Conservation (phyloP, 305 asterid species). For the Solanum hybrid region DNA sequence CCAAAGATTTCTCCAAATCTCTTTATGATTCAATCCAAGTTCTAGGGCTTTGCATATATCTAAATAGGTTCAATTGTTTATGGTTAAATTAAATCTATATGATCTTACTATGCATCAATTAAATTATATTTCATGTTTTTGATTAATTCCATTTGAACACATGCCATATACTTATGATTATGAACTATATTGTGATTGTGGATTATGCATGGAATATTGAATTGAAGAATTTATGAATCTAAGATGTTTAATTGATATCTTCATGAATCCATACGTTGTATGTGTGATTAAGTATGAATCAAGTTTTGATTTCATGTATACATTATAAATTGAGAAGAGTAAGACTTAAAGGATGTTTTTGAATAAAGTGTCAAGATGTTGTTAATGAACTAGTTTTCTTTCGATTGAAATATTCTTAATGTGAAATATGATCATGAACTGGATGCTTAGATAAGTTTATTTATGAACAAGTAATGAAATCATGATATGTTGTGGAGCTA, state of each 20-base stretch:
- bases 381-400: too few species aligned
- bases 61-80: background rate
- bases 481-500: background rate
- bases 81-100: background rate
- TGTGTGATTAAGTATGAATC: background rate
- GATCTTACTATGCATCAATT: background rate
- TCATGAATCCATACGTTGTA: background rate
- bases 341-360: background rate
- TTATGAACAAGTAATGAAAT: background rate
- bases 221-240: background rate
- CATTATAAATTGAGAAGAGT: background rate
- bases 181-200: background rate
- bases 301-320: background rate
- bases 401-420: background rate
- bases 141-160: background rate
- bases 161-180: background rate
- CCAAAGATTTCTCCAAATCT: background rate
- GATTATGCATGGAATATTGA: background rate
- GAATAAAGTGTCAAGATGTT: background rate
- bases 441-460: background rate
- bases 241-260: background rate
- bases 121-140: background rate
- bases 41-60: background rate
- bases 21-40: background rate
- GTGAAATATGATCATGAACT: too few species aligned